Percentiles rank a stretch among this genome's conserved stretches.
Conservation (phyloP, 805 yeast species). For the Sporopachydermia quercuum region DNA sequence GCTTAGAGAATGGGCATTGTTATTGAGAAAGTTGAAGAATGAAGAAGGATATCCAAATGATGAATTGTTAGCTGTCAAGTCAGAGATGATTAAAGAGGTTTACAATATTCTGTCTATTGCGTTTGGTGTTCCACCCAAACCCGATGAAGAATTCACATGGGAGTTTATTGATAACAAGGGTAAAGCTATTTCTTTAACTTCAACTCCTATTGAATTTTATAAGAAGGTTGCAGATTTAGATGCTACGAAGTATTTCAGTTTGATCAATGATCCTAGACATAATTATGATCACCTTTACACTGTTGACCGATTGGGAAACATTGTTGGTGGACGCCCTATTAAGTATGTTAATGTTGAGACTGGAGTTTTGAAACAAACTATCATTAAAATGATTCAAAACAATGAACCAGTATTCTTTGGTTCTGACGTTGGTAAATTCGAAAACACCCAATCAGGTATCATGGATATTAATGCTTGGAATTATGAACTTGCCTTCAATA, state of each 20-base stretch:
- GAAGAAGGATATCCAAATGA: conserved; percentile 22
- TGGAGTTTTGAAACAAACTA: conserved; percentile 32
- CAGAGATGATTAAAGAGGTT: conserved; percentile 35
- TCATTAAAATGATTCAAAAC: conserved; percentile 41
- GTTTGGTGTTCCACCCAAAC: conserved; percentile 56
- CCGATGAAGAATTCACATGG: conserved; percentile 45
- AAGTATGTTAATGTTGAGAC: conserved; percentile 46
- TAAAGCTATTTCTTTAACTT: conserved; percentile 25
- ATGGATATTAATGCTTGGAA: conserved; percentile 51
- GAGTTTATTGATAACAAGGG: conserved; percentile 50
- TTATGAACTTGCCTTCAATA: conserved; percentile 36
- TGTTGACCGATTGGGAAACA: conserved; percentile 51
- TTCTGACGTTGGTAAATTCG: conserved; percentile 57
- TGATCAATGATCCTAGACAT: conserved; percentile 62
- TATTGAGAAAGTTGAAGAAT: conserved; percentile 30
- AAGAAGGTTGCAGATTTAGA: conserved; percentile 32
- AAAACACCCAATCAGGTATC: conserved; percentile 37
- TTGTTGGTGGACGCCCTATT: conserved; percentile 43
- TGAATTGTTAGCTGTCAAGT: conserved; percentile 16
- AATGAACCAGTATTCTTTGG: conserved; percentile 65
- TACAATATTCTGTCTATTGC: conserved; percentile 43
- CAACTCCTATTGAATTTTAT: conserved; percentile 46
- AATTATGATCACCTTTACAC: conserved; percentile 38
- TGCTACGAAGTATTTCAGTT: conserved; percentile 34
- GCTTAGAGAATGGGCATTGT: conserved; percentile 52